Evolutionary conservation across 306 rosid genomes (phyloP).

Genomic region (Vigna mungo): DNA sequence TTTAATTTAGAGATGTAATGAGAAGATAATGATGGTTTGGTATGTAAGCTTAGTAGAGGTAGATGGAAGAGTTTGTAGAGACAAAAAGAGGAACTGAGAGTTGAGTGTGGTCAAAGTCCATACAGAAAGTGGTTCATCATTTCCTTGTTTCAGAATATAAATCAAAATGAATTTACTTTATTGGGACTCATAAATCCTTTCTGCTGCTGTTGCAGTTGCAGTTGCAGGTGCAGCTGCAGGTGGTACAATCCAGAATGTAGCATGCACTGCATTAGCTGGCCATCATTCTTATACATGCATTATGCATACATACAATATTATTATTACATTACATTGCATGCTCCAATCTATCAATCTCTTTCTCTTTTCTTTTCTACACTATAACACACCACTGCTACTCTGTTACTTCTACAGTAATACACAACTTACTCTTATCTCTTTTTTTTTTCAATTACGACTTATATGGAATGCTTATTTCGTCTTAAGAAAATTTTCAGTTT

Average conservation of each 20-base stretch:
- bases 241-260: constrained; percentile 9
- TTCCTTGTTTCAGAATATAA: constrained; percentile 22
- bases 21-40: background rate
- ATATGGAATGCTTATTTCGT: too few species aligned
- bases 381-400: too few species aligned
- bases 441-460: too few species aligned
- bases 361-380: too few species aligned
- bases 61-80: background rate
- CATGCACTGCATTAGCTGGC: background rate
- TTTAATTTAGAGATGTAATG: background rate
- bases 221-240: background rate
- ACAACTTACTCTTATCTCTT: too few species aligned
- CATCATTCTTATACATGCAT: too few species aligned
- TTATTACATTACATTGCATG: too few species aligned
- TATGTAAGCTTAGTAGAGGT: too few species aligned
- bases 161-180: constrained; percentile 35
- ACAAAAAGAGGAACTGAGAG: constrained; percentile 36
- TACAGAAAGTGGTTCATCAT: constrained; percentile 57
- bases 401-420: too few species aligned
- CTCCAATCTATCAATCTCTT: too few species aligned
- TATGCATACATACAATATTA: too few species aligned
- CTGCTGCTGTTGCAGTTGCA: background rate
- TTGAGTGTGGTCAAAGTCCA: constrained; percentile 57
- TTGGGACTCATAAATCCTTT: constrained; percentile 66
- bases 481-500: too few species aligned